Percentiles rank a stretch among this genome's conserved stretches.
Conservation (phyloP, 148 eudicot species). For the Rhododendron griersonianum region DNA sequence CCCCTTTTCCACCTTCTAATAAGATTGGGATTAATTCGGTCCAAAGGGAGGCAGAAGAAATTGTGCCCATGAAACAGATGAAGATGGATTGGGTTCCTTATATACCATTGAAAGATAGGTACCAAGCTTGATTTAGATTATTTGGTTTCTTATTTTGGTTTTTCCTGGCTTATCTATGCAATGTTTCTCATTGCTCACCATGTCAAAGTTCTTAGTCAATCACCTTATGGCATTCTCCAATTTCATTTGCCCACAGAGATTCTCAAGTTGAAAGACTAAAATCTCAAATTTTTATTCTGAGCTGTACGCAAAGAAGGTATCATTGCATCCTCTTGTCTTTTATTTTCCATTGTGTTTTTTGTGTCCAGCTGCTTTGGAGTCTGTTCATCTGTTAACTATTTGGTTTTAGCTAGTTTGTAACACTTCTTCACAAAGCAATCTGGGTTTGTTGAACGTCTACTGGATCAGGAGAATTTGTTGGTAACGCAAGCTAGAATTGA, state of each 20-base stretch:
- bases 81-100: constrained; percentile 99
- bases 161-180: neutral
- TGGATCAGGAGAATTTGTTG: neutral
- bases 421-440: neutral
- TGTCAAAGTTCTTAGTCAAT: neutral
- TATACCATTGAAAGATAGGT: constrained; percentile 79
- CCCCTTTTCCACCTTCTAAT: constrained; percentile 95
- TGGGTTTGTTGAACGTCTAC: constrained; percentile 3
- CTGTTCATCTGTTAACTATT: neutral
- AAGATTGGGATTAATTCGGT: constrained; percentile 95
- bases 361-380: neutral
- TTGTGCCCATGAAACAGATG: constrained; percentile 92
- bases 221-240: neutral
- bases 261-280: constrained; percentile 71
- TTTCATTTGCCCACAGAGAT: constrained; percentile 38
- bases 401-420: neutral
- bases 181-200: neutral
- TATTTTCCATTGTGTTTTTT: neutral
- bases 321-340: neutral
- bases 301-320: constrained; percentile 90
- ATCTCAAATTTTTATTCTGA: constrained; percentile 72
- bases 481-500: neutral
- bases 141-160: neutral
- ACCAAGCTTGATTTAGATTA: neutral
- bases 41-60: constrained; percentile 93